Conservation (phyloP, 2,329 filamentous ascomycete genomes). For the Parascedosporium putredinis region DNA sequence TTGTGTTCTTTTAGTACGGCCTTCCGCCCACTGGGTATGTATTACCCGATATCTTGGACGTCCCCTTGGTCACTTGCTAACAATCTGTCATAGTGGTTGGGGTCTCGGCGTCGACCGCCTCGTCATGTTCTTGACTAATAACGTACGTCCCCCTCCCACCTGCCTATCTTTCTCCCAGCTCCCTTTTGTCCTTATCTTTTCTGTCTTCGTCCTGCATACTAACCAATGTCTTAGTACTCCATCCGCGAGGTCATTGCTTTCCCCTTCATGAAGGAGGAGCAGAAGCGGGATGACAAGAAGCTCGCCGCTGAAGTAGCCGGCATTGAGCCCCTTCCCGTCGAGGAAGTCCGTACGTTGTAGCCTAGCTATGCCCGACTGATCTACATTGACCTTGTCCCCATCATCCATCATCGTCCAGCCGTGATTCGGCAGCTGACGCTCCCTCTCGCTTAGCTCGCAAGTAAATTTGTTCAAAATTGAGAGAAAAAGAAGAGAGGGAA, state of each 20-base stretch:
- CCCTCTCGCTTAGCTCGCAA: slow-evolving; percentile 12
- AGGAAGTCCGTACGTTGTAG: slow-evolving; percentile 35
- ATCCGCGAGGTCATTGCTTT: slow-evolving; percentile 96
- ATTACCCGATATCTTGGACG: neutral
- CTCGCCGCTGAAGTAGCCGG: slow-evolving; percentile 51
- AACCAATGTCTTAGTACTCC: slow-evolving; percentile 36
- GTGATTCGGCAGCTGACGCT: neutral
- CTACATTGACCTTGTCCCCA: no score
- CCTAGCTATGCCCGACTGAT: no score
- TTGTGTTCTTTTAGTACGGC: slow-evolving; percentile 44
- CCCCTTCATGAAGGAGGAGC: slow-evolving; percentile 93
- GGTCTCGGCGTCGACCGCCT: slow-evolving; percentile 92
- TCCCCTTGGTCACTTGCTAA: neutral
- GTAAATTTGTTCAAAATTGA: no score
- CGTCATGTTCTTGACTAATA: slow-evolving; percentile 92
- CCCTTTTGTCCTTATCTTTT: neutral
- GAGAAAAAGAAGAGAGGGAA: no score
- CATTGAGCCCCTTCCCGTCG: slow-evolving; percentile 46
- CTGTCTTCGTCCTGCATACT: neutral
- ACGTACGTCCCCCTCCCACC: slow-evolving; percentile 33
- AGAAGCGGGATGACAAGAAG: slow-evolving; percentile 29
- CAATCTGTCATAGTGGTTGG: slow-evolving; percentile 52
- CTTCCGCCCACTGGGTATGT: slow-evolving; percentile 61
- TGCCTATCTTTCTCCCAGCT: neutral
- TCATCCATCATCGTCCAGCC: neutral